These are phyloP conservation scores for Naganishia antarctica DNA, from an alignment of 768 basidiomycete genomes.

Conservation along the genomic window DNA sequence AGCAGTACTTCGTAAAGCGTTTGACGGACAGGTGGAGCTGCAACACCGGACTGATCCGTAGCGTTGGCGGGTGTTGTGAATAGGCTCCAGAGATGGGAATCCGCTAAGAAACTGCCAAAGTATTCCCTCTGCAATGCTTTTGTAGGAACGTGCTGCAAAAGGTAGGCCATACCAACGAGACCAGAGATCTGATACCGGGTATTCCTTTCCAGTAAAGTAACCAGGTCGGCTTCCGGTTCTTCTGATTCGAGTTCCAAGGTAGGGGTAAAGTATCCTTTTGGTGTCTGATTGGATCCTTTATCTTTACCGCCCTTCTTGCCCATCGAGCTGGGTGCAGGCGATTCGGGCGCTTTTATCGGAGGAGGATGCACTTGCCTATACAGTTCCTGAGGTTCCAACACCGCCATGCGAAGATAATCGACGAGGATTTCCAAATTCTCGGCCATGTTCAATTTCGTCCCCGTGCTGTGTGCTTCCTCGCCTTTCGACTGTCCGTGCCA, in stretches of 20 bases:
- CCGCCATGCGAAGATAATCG: constrained; percentile 44
- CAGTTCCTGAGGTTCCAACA: constrained; percentile 42
- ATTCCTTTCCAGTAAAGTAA: constrained; percentile 28
- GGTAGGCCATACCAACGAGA: constrained; percentile 41
- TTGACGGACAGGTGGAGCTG: constrained; percentile 63
- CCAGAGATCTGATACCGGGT: constrained; percentile 39
- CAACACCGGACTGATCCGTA: constrained; percentile 24
- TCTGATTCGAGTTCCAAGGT: constrained; percentile 26
- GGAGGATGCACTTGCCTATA: constrained; percentile 48
- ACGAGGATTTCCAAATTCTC: constrained; percentile 36
- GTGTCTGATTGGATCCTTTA: background rate
- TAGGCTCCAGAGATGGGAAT: constrained; percentile 22
- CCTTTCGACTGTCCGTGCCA: constrained; percentile 4
- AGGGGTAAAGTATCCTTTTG: constrained; percentile 19
- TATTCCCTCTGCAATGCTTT: constrained; percentile 1
- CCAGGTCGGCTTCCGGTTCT: constrained; percentile 28
- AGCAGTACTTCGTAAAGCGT: constrained; percentile 61
- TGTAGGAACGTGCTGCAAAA: constrained; percentile 29
- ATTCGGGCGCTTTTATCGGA: constrained; percentile 29
- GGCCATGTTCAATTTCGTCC: constrained; percentile 34
- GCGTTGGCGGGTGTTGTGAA: background rate
- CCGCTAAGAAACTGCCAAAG: background rate
- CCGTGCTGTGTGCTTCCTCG: constrained; percentile 5
- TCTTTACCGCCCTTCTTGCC: constrained; percentile 23
- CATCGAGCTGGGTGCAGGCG: constrained; percentile 4